Percentiles rank a stretch among this genome's conserved stretches.
These are phyloP conservation scores for Fonsecaea pedrosoi DNA, from an alignment of 2,329 filamentous ascomycete species.

Conservation along the genomic window DNA sequence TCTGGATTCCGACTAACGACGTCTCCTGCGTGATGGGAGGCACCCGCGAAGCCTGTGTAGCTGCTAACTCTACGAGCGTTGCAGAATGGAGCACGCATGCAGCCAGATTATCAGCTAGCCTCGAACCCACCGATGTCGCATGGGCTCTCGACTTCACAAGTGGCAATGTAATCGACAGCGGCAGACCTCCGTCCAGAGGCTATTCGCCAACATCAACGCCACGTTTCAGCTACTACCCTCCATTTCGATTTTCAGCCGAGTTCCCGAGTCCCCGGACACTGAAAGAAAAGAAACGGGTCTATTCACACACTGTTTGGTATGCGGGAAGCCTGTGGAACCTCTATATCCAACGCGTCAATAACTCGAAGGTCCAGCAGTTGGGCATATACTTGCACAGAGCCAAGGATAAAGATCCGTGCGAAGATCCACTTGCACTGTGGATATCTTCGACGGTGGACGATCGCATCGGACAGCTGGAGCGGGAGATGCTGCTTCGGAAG, in stretches of 20 bases:
- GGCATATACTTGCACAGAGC: slow-evolving; percentile 66
- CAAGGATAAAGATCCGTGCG: slow-evolving; percentile 60
- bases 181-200: slow-evolving; percentile 32
- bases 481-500: slow-evolving; percentile 58
- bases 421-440: slow-evolving; percentile 46
- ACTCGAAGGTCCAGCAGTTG: slow-evolving; percentile 62
- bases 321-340: slow-evolving; percentile 67
- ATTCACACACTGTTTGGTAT: slow-evolving; percentile 65
- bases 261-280: slow-evolving; percentile 63
- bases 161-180: slow-evolving; percentile 48
- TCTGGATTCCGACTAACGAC: slow-evolving; percentile 63
- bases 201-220: slow-evolving; percentile 34
- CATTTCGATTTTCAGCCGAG: slow-evolving; percentile 65
- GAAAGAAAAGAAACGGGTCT: slow-evolving; percentile 66
- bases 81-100: slow-evolving; percentile 41
- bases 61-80: slow-evolving; percentile 54
- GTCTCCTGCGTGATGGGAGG: slow-evolving; percentile 64
- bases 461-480: slow-evolving; percentile 61
- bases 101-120: slow-evolving; percentile 57
- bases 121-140: slow-evolving; percentile 62
- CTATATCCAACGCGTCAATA: slow-evolving; percentile 66
- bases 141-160: slow-evolving; percentile 63
- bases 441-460: slow-evolving; percentile 58
- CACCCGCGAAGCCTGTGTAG: slow-evolving; percentile 59
- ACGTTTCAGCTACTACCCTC: slow-evolving; percentile 62